These are phyloP conservation scores for Citrus australasica DNA, from an alignment of 345 rosid genomes.

Conservation along the genomic window DNA sequence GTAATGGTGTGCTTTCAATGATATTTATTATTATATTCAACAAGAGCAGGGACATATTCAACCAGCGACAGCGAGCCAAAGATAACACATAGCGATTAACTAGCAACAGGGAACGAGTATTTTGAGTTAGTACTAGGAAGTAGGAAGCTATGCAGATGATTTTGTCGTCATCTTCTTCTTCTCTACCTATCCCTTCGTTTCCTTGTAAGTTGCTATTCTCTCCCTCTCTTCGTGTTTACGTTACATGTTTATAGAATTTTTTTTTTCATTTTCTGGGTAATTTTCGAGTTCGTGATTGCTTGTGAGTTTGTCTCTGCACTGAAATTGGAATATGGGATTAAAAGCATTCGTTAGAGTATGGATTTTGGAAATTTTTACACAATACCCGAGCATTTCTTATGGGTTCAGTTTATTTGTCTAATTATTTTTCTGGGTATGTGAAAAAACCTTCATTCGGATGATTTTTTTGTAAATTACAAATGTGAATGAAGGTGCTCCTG, in stretches of 20 bases:
- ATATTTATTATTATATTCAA: no score
- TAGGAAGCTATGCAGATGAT: slow-evolving; percentile 39
- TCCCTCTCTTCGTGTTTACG: background rate
- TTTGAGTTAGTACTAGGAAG: slow-evolving; percentile 15
- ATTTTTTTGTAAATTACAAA: background rate
- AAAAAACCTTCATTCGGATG: background rate
- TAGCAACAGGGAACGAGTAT: background rate
- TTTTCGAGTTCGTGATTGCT: background rate
- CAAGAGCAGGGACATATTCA: background rate
- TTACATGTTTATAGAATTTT: background rate
- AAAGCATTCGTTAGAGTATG: background rate
- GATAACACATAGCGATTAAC: slow-evolving; percentile 13
- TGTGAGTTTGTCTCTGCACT: background rate
- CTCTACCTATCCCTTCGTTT: slow-evolving; percentile 19
- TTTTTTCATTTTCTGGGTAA: background rate
- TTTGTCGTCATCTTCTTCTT: slow-evolving; percentile 23
- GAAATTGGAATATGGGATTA: background rate
- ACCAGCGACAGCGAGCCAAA: background rate
- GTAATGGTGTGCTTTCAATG: no score
- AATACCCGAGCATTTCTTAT: background rate
- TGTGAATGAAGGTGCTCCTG: background rate
- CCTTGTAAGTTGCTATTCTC: slow-evolving; percentile 27
- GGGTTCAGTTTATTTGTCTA: background rate
- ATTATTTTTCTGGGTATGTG: background rate
- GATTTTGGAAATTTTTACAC: background rate